These are phyloP conservation scores for Amanita fuliginea DNA, from an alignment of 768 basidiomycete species.

Conservation along the genomic window DNA sequence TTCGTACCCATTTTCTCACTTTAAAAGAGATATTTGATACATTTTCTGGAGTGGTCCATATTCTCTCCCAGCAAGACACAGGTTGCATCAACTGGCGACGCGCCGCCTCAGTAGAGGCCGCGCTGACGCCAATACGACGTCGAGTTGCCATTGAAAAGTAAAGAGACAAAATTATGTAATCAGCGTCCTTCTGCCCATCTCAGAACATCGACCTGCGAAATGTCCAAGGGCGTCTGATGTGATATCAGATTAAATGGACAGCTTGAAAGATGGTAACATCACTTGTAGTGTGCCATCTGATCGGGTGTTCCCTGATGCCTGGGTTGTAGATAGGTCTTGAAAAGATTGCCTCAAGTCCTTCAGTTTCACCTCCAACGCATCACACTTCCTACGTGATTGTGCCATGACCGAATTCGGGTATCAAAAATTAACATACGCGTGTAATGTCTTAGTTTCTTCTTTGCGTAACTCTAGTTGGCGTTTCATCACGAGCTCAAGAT, in stretches of 20 bases:
- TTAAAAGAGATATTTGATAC: slow-evolving; percentile 50
- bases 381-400: slow-evolving; percentile 47
- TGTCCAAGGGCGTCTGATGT: not conserved
- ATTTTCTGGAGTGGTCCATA: slow-evolving; percentile 52
- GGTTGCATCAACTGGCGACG: slow-evolving; percentile 83
- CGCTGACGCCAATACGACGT: slow-evolving; percentile 68
- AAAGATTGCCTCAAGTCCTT: slow-evolving; percentile 36
- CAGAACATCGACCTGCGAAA: slow-evolving; percentile 32
- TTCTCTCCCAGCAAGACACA: slow-evolving; percentile 79
- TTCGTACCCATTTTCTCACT: slow-evolving; percentile 71
- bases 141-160: slow-evolving; percentile 49
- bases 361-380: slow-evolving; percentile 54
- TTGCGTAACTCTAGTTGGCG: slow-evolving; percentile 64
- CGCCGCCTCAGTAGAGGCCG: slow-evolving; percentile 70
- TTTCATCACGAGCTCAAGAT: slow-evolving; percentile 74
- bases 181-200: slow-evolving; percentile 45
- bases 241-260: slow-evolving; percentile 4
- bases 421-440: slow-evolving; percentile 39
- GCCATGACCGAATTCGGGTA: not conserved
- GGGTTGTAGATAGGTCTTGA: not conserved
- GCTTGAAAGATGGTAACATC: not conserved
- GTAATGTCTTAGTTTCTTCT: slow-evolving; percentile 61
- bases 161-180: not conserved
- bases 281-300: not conserved
- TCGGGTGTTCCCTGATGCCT: not conserved